Evolutionary conservation across 2,329 filamentous ascomycete species (phyloP).

Genomic region (Knufia fluminis): DNA sequence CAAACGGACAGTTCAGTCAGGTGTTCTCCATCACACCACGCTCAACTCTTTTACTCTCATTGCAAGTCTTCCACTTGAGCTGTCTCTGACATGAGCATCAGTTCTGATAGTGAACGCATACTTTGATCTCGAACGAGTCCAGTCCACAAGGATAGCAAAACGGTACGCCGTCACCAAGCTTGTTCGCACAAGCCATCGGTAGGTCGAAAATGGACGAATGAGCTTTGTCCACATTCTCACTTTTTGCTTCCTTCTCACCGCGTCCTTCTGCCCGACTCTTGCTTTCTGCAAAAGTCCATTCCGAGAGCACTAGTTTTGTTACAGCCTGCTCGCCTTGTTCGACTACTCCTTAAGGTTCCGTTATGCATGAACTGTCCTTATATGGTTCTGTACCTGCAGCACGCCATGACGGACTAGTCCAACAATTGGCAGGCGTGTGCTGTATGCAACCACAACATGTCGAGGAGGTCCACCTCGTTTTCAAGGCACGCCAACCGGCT

Average conservation of each 20-base stretch:
- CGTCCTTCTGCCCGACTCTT: neutral
- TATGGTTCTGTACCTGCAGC: slow-evolving; percentile 49
- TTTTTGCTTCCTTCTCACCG: neutral
- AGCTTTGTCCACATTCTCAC: neutral
- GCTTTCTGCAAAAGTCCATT: neutral
- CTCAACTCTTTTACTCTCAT: neutral
- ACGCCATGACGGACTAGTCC: slow-evolving; percentile 52
- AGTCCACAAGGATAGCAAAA: neutral
- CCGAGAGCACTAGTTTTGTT: too few species aligned
- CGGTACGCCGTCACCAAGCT: neutral
- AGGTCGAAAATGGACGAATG: neutral
- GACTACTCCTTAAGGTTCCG: neutral
- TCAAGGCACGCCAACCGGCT: slow-evolving; percentile 45
- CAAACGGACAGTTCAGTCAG: slow-evolving; percentile 1
- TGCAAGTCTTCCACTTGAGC: neutral
- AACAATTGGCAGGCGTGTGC: slow-evolving; percentile 52
- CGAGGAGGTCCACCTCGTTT: slow-evolving; percentile 49
- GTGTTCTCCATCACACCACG: neutral
- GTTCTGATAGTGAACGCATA: neutral
- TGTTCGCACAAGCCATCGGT: neutral
- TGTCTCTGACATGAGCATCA: neutral
- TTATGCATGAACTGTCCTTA: slow-evolving; percentile 55
- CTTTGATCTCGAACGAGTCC: neutral
- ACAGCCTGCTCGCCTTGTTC: too few species aligned
- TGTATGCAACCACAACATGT: slow-evolving; percentile 50